A percentile compares a stretch with the other conserved stretches of the same genome.
Conservation (phyloP, 192 early-diverging fungal genomes). For the Podila minutissima region DNA sequence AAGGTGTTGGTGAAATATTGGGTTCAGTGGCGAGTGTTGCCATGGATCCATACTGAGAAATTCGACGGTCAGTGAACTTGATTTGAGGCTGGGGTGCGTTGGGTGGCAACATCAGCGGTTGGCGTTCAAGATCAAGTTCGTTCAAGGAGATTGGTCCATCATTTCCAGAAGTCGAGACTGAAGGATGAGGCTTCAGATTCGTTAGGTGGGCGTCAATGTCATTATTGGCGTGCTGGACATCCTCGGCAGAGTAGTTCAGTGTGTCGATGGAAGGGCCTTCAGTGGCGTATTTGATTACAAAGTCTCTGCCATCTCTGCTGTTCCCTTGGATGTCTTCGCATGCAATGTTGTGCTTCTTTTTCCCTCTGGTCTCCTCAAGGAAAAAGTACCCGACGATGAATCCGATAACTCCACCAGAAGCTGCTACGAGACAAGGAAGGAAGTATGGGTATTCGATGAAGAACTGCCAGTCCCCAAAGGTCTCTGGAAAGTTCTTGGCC, state of each 20-base stretch:
- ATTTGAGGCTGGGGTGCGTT: conserved; percentile 13
- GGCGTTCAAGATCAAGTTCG: conserved; percentile 10
- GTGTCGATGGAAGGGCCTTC: neutral
- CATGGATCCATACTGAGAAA: conserved; percentile 30
- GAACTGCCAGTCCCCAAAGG: conserved; percentile 67
- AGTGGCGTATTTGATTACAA: neutral
- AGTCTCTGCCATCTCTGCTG: neutral
- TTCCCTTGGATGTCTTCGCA: neutral
- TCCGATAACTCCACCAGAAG: conserved; percentile 69
- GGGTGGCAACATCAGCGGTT: conserved; percentile 16
- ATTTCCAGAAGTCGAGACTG: neutral
- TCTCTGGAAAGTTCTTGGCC: conserved; percentile 67
- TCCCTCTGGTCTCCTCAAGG: conserved; percentile 67
- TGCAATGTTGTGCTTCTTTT: neutral
- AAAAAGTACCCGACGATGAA: conserved; percentile 70
- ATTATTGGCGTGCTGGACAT: neutral
- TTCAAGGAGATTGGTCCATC: neutral
- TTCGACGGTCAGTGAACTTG: neutral
- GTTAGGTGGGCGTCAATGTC: neutral
- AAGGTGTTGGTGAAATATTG: neutral
- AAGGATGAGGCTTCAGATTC: neutral
- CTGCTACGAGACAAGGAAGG: conserved; percentile 82
- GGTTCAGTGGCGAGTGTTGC: conserved; percentile 16
- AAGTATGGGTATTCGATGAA: conserved; percentile 81
- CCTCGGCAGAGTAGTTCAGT: neutral